Evolutionary conservation across 2,329 filamentous ascomycete species (phyloP).

Genomic region (Paecilomyces variotii): DNA sequence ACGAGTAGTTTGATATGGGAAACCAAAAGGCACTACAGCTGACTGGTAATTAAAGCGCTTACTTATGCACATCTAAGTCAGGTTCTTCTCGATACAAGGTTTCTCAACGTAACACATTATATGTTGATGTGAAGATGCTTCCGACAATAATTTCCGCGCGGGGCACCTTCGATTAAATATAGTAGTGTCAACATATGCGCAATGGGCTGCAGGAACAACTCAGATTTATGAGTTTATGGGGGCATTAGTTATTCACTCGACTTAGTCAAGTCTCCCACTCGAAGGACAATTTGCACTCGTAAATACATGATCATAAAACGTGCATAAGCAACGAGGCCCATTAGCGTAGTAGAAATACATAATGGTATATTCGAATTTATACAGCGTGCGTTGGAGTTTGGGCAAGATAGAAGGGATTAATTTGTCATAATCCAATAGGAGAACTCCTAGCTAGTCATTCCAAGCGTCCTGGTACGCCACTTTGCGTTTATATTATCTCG

Average conservation of each 20-base stretch:
- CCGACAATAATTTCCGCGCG: not conserved
- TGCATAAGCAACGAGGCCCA: not conserved
- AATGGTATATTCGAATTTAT: too few species aligned
- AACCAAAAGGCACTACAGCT: not conserved
- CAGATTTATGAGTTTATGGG: too few species aligned
- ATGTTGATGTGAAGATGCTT: not conserved
- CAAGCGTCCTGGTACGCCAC: not conserved
- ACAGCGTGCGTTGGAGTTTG: too few species aligned
- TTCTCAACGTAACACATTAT: not conserved
- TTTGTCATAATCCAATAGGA: not conserved
- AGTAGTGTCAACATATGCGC: not conserved
- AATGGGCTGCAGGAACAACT: too few species aligned
- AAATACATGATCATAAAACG: too few species aligned
- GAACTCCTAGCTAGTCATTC: not conserved
- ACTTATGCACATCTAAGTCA: not conserved
- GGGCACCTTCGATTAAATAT: not conserved
- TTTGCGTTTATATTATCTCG: not conserved
- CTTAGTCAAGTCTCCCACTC: too few species aligned
- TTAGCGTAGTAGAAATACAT: not conserved
- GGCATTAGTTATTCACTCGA: too few species aligned
- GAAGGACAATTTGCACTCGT: too few species aligned
- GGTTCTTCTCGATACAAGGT: not conserved
- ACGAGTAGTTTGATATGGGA: not conserved
- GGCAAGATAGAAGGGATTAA: too few species aligned
- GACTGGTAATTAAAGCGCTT: not conserved